Conservation (phyloP, 2,329 filamentous ascomycete species). For the Xylariomycetidae sp. region DNA sequence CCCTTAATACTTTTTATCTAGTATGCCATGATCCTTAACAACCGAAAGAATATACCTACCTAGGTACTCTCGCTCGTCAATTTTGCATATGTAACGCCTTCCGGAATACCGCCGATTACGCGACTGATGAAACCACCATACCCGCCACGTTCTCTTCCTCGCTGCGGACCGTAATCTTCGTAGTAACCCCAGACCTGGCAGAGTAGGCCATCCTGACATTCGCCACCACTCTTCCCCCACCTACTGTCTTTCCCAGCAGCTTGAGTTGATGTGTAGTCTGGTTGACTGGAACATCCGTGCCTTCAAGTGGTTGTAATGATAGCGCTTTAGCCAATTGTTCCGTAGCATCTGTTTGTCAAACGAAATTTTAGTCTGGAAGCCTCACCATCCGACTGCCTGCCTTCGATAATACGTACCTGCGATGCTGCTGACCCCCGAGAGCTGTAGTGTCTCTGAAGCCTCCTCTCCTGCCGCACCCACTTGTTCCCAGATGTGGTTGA, state of each 20-base stretch:
- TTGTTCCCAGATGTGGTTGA: slow-evolving; percentile 93
- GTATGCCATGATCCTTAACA: no score
- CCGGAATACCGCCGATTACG: no score
- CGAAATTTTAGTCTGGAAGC: neutral
- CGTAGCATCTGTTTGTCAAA: slow-evolving; percentile 64
- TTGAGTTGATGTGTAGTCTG: slow-evolving; percentile 92
- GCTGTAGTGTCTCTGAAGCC: slow-evolving; percentile 83
- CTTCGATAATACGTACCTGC: slow-evolving; percentile 58
- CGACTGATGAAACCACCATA: slow-evolving; percentile 78
- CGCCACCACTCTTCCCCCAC: slow-evolving; percentile 82
- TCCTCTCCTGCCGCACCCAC: slow-evolving; percentile 85
- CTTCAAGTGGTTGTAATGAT: slow-evolving; percentile 89
- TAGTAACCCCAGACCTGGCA: slow-evolving; percentile 87
- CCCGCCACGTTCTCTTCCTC: slow-evolving; percentile 90
- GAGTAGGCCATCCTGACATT: slow-evolving; percentile 91
- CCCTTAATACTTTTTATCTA: no score
- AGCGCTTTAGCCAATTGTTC: slow-evolving; percentile 83
- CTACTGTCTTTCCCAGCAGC: slow-evolving; percentile 91
- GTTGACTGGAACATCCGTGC: slow-evolving; percentile 84
- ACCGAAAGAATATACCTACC: slow-evolving; percentile 21
- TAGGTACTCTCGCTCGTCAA: slow-evolving; percentile 25
- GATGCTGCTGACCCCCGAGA: slow-evolving; percentile 87
- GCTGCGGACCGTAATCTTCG: slow-evolving; percentile 87
- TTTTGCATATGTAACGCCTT: slow-evolving; percentile 27
- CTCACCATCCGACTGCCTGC: neutral